Evolutionary conservation across 2,329 filamentous ascomycete species (phyloP), one percentile per base, ranked within the genome.

Genomic region (Cylindrodendrum hubeiense): DNA sequence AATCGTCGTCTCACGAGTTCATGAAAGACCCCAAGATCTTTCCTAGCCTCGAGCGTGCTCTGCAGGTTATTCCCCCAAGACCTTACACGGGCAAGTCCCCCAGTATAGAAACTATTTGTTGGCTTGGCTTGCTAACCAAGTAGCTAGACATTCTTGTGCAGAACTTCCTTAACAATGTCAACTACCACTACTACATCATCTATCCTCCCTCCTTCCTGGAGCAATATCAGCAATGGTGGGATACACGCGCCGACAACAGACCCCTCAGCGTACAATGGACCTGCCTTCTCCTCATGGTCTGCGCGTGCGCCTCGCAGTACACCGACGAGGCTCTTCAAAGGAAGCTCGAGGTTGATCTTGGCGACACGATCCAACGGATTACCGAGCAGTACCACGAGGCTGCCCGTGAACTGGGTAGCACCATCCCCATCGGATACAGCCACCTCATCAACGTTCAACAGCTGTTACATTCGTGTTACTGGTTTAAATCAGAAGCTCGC

Each of bases 171-270:
- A 72, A 74, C 52, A 73, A 76, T 43, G 79, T 78, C 65, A 81
- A 81, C 63, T 81, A 74, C 53, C 79, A 81, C 63, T 79, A 79
- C 72, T 81, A 81, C 62, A 77, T 81, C 52, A 67, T 80, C 30
- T 80, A 81, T 57, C 77, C 80, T 0, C 66, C 75, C 0, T 70
- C 72, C 5, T 81, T 81, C 37, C 37, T 79, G 13, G 74, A 77
- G 37, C 78, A 81, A 24, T 81, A 81, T 46, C 69, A 75, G 34
- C 61, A 68, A 15, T 81, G 80, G 79, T 81, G 79, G 77, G 55
- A 63, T 17, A 65, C 69, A 22, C 74, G 78, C 34, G 68, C 71
- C 43, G 73, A 73, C 12, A 67, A 71, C 30, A 69, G 69, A 21
- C 78, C 77, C n/a, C 70, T 81, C 2, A 71, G 74, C 28, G 68